Evolutionary conservation across 192 early-diverging fungal genomes (phyloP), one percentile per base, ranked within the genome.

Genomic region (Lunasporangiospora selenospora): DNA sequence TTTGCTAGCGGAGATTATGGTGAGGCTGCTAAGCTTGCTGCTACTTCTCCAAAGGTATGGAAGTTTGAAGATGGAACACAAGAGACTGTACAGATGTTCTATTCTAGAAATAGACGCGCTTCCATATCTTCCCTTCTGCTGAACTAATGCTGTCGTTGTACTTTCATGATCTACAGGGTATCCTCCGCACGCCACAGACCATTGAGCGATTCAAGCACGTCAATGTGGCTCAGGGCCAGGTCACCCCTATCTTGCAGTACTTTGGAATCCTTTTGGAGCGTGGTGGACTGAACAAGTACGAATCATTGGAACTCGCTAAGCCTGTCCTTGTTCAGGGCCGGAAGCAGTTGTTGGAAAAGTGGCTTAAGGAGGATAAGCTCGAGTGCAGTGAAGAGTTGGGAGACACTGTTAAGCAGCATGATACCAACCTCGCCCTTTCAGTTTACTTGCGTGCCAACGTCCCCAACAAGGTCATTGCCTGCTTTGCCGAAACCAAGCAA

Each of bases 361-460:
- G 96, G 96, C 83, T 99, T 54, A 97, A 97, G 78, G 96, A 98
- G 75, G 97, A 99, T 78, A 99, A 99, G 75, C 83, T 99, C 10
- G 92, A 96, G 58, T 97, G 96, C 82, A 96, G 92, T 77, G 97
- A 99, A 75, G 97, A 99, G 67, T 83, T 99, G 27, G 97, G 97
- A 58, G 97, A 99, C 67, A 89, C 96, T 75, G 95, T 98, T 40
- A 95, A 93, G 76, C 93, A 88, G 51, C 86, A 92, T 53, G 97
- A 99, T 64, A 70, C 83, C 18, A 92, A 88, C n/a, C 78, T 98
- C 47, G 97, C 97, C 1, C 85, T 98, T 18, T 95, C 94, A 13
- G 90, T 99, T 4, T 99, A 98, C 64, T 81, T 98, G 34, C 91
- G 96, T 48, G 95, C 95, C 42, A 94, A 96, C 62, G 89, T 91